Evolutionary conservation across 305 asterid species (phyloP).

Genomic region (Lippia alba): DNA sequence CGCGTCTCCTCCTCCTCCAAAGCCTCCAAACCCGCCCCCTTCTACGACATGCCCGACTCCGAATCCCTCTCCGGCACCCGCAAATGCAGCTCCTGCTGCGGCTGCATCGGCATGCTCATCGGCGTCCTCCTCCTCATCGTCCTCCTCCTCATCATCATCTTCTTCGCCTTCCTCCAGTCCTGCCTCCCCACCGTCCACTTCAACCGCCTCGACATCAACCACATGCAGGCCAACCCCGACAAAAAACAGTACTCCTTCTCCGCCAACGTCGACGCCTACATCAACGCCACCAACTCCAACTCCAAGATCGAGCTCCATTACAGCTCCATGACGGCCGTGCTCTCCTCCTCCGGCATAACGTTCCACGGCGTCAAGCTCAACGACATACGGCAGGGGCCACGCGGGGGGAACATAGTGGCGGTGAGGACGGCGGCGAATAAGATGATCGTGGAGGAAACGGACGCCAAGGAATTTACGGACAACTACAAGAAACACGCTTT

Average conservation of each 20-base stretch:
- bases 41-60: slow-evolving; percentile 22
- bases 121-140: slow-evolving; percentile 38
- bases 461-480: slow-evolving; percentile 38
- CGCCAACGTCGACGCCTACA: slow-evolving; percentile 33
- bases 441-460: slow-evolving; percentile 41
- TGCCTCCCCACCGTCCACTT: slow-evolving; percentile 47
- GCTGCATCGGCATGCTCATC: slow-evolving; percentile 35
- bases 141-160: slow-evolving; percentile 39
- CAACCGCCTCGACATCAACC: slow-evolving; percentile 37
- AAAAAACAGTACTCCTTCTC: slow-evolving; percentile 20
- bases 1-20: slow-evolving; percentile 46
- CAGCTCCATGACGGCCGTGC: slow-evolving; percentile 36
- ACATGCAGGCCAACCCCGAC: slow-evolving; percentile 2
- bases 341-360: slow-evolving; percentile 37
- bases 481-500: slow-evolving; percentile 25
- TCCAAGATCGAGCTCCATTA: slow-evolving; percentile 35
- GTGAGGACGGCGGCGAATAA: slow-evolving; percentile 24
- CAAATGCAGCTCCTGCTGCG: slow-evolving; percentile 41
- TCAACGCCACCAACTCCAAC: slow-evolving; percentile 46
- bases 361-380: slow-evolving; percentile 29
- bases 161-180: slow-evolving; percentile 48
- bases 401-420: slow-evolving; percentile 19
- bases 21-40: slow-evolving; percentile 16
- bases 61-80: slow-evolving; percentile 27
- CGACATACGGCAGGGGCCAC: slow-evolving; percentile 36